A percentile compares a stretch with the other conserved stretches of the same genome.
Evolutionary conservation across 768 basidiomycete species (phyloP).

Genomic region (Neoboletus brunneissimus): DNA sequence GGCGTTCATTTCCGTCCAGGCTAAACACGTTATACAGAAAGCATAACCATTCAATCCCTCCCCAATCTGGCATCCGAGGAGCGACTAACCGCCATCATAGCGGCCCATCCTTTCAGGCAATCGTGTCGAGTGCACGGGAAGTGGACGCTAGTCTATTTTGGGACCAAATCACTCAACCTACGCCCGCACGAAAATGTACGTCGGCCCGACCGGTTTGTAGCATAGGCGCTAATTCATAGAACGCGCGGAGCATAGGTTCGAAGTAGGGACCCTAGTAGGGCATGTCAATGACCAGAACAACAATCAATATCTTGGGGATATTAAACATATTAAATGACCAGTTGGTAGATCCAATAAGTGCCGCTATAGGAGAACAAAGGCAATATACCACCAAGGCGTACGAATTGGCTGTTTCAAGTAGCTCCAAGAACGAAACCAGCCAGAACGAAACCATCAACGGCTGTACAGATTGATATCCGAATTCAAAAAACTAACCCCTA

Average conservation of each 20-base stretch:
- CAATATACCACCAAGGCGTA: neutral
- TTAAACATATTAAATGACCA: too few species aligned
- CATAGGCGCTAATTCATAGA: neutral
- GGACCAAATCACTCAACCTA: neutral
- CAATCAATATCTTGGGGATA: neutral
- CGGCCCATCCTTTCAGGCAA: neutral
- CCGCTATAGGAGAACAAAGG: neutral
- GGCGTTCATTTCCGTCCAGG: constrained; percentile 1
- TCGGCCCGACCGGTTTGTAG: too few species aligned
- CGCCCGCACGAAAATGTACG: neutral
- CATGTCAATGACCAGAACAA: neutral
- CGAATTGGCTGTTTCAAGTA: too few species aligned
- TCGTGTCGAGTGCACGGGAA: neutral
- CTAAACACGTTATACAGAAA: neutral
- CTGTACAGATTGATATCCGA: neutral
- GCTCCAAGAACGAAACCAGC: neutral
- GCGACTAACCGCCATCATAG: constrained; percentile 5
- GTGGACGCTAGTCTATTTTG: neutral
- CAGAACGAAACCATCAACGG: neutral
- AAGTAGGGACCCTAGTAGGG: neutral
- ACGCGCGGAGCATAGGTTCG: neutral
- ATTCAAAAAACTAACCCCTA: neutral
- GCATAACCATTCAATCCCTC: neutral
- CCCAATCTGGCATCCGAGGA: neutral
- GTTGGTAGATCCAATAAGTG: neutral